Evolutionary conservation across 768 basidiomycete genomes (phyloP).

Genomic region (Pisolithus orientalis): DNA sequence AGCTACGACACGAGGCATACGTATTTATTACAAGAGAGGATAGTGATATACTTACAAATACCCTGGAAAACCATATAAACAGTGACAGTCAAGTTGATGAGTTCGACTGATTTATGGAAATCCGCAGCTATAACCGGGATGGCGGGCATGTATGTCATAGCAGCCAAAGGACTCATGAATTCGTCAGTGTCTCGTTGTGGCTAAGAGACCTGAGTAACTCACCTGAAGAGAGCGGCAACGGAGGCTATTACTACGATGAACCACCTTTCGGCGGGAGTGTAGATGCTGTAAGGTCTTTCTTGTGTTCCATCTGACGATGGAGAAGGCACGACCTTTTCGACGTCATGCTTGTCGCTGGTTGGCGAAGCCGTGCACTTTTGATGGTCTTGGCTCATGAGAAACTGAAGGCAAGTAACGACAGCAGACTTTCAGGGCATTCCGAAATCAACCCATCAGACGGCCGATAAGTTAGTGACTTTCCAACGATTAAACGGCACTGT

Average conservation of each 20-base stretch:
- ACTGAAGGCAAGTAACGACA: background rate
- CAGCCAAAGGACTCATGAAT: constrained; percentile 51
- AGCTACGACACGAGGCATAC: constrained; percentile 27
- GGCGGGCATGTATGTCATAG: constrained; percentile 72
- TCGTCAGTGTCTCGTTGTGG: background rate
- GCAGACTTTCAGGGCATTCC: background rate
- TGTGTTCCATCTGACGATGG: background rate
- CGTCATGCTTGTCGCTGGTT: background rate
- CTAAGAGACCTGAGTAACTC: background rate
- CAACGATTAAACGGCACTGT: too few relatives aligned
- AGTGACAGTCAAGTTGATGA: constrained; percentile 73
- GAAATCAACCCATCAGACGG: too few relatives aligned
- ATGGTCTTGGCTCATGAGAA: background rate
- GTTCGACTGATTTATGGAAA: constrained; percentile 56
- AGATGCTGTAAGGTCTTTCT: constrained; percentile 36
- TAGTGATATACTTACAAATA: constrained; percentile 28
- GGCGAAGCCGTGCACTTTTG: background rate
- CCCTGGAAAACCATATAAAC: constrained; percentile 44
- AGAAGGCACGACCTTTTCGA: background rate
- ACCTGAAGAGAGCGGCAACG: constrained; percentile 59
- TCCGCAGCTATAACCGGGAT: constrained; percentile 55
- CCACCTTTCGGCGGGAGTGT: constrained; percentile 54
- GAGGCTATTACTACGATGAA: constrained; percentile 51
- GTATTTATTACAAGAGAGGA: background rate
- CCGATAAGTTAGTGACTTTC: too few relatives aligned